Evolutionary conservation across 2,329 filamentous ascomycete species (phyloP).

Genomic region (Cladophialophora chaetospira): DNA sequence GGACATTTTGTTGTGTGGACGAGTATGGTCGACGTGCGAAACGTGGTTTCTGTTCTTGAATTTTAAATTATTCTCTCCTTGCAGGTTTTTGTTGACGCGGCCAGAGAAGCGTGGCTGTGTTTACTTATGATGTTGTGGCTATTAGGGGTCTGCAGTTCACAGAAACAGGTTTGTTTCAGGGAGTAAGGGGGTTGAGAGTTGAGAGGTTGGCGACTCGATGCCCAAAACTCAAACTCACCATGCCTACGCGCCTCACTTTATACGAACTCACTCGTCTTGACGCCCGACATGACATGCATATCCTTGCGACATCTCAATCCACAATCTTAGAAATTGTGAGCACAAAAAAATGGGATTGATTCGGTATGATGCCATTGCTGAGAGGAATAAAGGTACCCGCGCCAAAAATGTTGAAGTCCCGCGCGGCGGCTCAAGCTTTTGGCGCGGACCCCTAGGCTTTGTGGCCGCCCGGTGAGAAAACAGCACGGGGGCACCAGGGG

Average conservation of each 20-base stretch:
- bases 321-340: neutral
- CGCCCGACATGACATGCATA: conserved; percentile 9
- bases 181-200: neutral
- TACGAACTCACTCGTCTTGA: conserved; percentile 4
- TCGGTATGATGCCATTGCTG: conserved; percentile 7
- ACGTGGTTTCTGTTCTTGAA: neutral
- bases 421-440: conserved; percentile 4
- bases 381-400: neutral
- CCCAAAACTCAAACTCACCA: conserved; percentile 15
- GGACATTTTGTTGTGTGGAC: conserved; percentile 7
- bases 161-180: conserved; percentile 21
- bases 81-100: neutral
- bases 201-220: conserved; percentile 13
- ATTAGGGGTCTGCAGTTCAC: neutral
- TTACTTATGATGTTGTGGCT: neutral
- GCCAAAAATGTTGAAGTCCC: neutral
- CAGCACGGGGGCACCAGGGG: neutral
- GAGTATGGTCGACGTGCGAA: neutral
- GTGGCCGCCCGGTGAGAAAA: conserved; percentile 1
- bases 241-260: conserved; percentile 9
- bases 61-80: neutral
- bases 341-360: conserved; percentile 4
- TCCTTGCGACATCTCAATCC: conserved; percentile 2
- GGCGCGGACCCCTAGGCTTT: neutral
- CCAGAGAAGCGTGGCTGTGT: conserved; percentile 1